These are phyloP conservation scores for Gracilaria vermiculophylla DNA, from an alignment of 23 red algal genomes.

Conservation along the genomic window DNA sequence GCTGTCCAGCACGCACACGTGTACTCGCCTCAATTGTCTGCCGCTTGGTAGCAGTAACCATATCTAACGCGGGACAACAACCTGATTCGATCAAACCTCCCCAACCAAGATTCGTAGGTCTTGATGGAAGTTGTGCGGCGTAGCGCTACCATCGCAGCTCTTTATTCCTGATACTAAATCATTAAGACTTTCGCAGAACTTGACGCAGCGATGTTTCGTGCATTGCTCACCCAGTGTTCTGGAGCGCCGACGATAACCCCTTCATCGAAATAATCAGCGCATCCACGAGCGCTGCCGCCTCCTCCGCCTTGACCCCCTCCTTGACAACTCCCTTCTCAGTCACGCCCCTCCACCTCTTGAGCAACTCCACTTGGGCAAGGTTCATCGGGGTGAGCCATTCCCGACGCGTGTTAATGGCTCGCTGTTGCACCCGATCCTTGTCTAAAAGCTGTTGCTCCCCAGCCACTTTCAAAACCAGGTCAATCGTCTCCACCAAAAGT, in stretches of 20 bases:
- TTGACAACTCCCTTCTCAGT: slow-evolving; percentile 57
- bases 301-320: slow-evolving; percentile 22
- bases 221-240: slow-evolving; percentile 83
- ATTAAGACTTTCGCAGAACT: too few relatives aligned
- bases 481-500: slow-evolving; percentile 81
- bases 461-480: slow-evolving; percentile 74
- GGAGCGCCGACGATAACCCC: slow-evolving; percentile 82
- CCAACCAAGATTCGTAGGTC: too few relatives aligned
- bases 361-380: slow-evolving; percentile 86
- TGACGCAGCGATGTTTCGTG: not conserved
- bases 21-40: too few relatives aligned
- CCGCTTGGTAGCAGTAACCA: too few relatives aligned
- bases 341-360: slow-evolving; percentile 69
- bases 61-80: too few relatives aligned
- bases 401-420: slow-evolving; percentile 83
- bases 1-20: too few relatives aligned
- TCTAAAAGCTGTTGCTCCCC: slow-evolving; percentile 89
- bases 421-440: slow-evolving; percentile 89
- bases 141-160: too few relatives aligned
- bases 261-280: slow-evolving; percentile 95
- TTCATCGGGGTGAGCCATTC: slow-evolving; percentile 97
- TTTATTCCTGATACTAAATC: too few relatives aligned
- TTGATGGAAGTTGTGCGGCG: too few relatives aligned
- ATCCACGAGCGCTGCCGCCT: slow-evolving; percentile 59
- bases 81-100: too few relatives aligned